Evolutionary conservation across 2,329 filamentous ascomycete genomes (phyloP).

Genomic region (Leptographium procerum): DNA sequence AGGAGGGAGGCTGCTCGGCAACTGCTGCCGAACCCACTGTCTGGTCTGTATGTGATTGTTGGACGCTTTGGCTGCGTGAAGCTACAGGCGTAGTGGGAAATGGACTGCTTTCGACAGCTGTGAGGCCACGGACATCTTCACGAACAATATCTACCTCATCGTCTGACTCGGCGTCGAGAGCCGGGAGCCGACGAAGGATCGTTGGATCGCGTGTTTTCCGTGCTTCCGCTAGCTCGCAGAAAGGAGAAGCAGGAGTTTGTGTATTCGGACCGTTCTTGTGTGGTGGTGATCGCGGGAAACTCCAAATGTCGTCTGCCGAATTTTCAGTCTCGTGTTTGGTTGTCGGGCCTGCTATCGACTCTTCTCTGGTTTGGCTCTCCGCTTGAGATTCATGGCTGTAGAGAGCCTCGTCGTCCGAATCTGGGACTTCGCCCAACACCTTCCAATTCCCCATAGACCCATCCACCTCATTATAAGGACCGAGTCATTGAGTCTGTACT

Average conservation of each 20-base stretch:
- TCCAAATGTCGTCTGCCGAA: not conserved
- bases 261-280: not conserved
- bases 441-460: conserved; percentile 30
- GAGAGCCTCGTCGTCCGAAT: conserved; percentile 31
- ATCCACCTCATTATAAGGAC: conserved; percentile 18
- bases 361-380: not conserved
- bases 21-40: not conserved
- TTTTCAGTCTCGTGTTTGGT: not conserved
- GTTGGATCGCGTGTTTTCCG: not conserved
- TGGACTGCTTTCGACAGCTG: not conserved
- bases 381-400: conserved; percentile 18
- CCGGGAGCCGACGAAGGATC: not conserved
- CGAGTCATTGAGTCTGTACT: not conserved
- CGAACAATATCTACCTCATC: conserved; percentile 11
- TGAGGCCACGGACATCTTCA: not conserved
- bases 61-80: not conserved
- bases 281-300: not conserved
- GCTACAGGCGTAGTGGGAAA: not conserved
- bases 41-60: not conserved
- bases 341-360: not conserved
- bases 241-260: no score
- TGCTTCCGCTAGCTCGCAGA: not conserved
- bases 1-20: conserved; percentile 2
- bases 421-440: conserved; percentile 31
- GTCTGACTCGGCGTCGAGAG: not conserved